Conservation (phyloP, 2,329 filamentous ascomycete species). For the Erysiphe pulchra region DNA sequence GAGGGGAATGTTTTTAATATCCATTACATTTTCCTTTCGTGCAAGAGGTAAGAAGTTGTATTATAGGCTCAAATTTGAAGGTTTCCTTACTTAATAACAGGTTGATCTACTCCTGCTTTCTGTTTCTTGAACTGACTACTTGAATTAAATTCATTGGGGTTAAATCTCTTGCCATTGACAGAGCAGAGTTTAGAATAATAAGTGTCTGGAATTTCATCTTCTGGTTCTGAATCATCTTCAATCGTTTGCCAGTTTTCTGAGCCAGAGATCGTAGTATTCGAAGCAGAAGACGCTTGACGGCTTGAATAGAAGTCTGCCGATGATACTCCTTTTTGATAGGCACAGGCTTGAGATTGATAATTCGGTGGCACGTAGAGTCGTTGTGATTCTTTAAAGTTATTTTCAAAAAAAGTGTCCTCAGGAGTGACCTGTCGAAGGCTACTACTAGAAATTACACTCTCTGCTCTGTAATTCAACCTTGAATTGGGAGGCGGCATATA, state of each 20-base stretch:
- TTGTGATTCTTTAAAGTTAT: conserved; percentile 13
- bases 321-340: conserved; percentile 16
- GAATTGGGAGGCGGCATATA: conserved; percentile 26
- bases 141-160: conserved; percentile 18
- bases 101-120: background rate
- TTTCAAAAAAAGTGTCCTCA: conserved; percentile 56
- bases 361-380: conserved; percentile 14
- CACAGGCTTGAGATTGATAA: conserved; percentile 18
- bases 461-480: conserved; percentile 24
- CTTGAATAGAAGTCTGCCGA: conserved; percentile 13
- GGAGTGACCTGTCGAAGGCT: conserved; percentile 36
- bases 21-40: background rate
- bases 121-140: conserved; percentile 24
- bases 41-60: background rate
- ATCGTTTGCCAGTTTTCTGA: conserved; percentile 98
- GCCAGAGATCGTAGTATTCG: conserved; percentile 38
- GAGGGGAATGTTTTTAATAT: background rate
- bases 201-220: conserved; percentile 54
- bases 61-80: background rate
- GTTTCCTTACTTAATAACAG: background rate
- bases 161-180: conserved; percentile 37
- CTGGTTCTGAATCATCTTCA: conserved; percentile 56
- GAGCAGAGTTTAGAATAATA: conserved; percentile 65
- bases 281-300: conserved; percentile 50
- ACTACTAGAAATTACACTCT: conserved; percentile 23